Base-by-base conservation (phyloP, 2,329 filamentous ascomycete genomes). In the Ceratocystis smalleyi region DNA sequence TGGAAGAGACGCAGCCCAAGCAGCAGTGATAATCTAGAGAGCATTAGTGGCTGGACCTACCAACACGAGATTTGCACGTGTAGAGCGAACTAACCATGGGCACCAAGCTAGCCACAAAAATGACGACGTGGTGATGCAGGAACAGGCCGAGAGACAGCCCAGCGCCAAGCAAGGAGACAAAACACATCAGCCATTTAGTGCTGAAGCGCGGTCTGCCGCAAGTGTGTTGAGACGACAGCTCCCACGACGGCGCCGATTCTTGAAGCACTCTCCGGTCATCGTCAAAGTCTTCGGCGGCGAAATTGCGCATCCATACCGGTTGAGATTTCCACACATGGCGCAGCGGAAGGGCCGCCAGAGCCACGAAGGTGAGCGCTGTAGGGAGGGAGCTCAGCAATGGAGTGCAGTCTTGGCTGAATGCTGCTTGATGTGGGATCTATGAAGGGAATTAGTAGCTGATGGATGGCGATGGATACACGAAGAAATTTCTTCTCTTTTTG, bases 381-480 rank as follows among this genome's bases (percentile, higher is more conserved):
- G 64, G 64, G 0, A 55, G 22, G 15, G 59, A 47, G 47, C 59
- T 32, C 4, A 65, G 59, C 22, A 65, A 15, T 15, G 64, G 60
- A 5, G 62, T 30, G 43, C 64, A 65, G 24, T 47, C 49, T 6
- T 24, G 59, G 51, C 45, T 51, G 35, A 65, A 62, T 10, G 45
- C 22, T 10, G 64, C 64, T 40, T 62, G 24, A 19, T 47, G 2
- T 35, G 60, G 40, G 35, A 62, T 65, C 64, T 65, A 32, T 24
- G 19, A 17, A 1, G 6, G 43, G 17, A 12, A 61, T 32, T 40
- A 27, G 22, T 22, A 43, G 22, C 8, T 30, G 10, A 19, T 19
- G 27, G 45, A 17, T 10, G 24, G 43, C 32, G 10, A 40, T 62
- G 12, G 19, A 24, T 32, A 8, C 15, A 24, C n/a, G 15, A 5